phyloP scores from a whole-genome alignment of 2,329 filamentous ascomycete species.

The Volutella citrinella region DNA sequence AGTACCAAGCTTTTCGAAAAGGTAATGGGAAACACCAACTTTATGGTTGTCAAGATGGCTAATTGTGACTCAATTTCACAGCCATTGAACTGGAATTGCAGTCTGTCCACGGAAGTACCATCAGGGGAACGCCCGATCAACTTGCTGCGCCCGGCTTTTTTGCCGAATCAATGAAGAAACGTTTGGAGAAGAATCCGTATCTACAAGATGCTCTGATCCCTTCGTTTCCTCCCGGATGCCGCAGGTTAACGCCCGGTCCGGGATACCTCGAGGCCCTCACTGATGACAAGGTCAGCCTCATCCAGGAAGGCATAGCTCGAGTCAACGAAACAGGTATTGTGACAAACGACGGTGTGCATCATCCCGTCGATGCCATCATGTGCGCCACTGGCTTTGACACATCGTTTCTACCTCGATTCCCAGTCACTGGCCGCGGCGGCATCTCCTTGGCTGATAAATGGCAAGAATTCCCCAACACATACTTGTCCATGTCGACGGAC shows the following conservation, averaged over 20 bases:
- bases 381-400: slow-evolving; percentile 33
- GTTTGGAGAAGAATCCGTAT: slow-evolving; percentile 1
- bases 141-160: no score
- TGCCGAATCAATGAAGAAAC: not conserved
- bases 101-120: not conserved
- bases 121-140: not conserved
- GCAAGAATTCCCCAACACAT: slow-evolving; percentile 44
- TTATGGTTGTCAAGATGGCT: no score
- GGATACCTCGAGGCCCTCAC: slow-evolving; percentile 9
- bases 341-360: not conserved
- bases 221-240: slow-evolving; percentile 4
- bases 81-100: not conserved
- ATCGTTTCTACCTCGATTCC: slow-evolving; percentile 50
- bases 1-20: slow-evolving; percentile 6
- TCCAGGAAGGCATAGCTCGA: not conserved
- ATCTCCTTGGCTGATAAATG: slow-evolving; percentile 49
- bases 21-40: no score
- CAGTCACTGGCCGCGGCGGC: slow-evolving; percentile 45
- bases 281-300: not conserved
- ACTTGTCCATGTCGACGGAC: slow-evolving; percentile 52
- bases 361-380: slow-evolving; percentile 5
- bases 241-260: slow-evolving; percentile 5
- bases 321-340: slow-evolving; percentile 1
- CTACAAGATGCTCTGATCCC: not conserved
- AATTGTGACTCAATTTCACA: slow-evolving; percentile 4